Base-by-base conservation (phyloP, 768 basidiomycete genomes). In the Hortiboletus flavorubellus region DNA sequence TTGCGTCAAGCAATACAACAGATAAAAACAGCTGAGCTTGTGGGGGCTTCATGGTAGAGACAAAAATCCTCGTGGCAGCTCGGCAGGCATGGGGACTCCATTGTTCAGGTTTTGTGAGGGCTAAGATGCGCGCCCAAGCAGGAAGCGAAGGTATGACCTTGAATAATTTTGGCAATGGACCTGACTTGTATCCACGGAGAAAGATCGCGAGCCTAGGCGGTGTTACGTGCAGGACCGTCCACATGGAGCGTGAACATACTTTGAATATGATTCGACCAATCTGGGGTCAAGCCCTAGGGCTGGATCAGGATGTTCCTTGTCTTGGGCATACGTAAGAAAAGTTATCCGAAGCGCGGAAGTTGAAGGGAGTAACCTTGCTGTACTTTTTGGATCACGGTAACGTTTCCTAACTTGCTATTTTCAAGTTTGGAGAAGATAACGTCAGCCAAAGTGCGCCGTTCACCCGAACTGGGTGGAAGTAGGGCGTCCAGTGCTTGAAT, bases 41-140 rank as follows among this genome's bases (percentile, higher is more conserved):
- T 42, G 86, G 82, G 8, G 95, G 95, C 68, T 98, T 98, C 84
- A 99, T 89, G 62, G 88, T 97, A 9, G 97, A 96, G 41, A 98
- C 89, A 66, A 98, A 95, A 50, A 95, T 95, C 60, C 87, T 86
- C 18, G 96, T 97, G 14, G 96, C 96, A 26, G 93, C 93, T 57
- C 87, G 85, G 59, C 92, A 93, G 1, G 95, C 95, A 70, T 98
- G 93, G 0, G 97, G 91, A 1, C 93, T 91, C 97, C 97, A 98
- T 63, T 85, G 81, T 73, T 94, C 88, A 1, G 97, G 97, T 51
- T 81, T 80, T 14, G 97, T 98, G 43, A 98, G 81, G 29, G 95
- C 92, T 42, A 99, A 83, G 59, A 98, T 86, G 46, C 93, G 89
- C 10, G 95, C 94, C 97, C 97, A 99, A 56, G 91, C 87, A 4